A percentile compares a stretch with the other conserved stretches of the same genome.
Conservation (phyloP, 495 filamentous ascomycete species). For the Penicillium cinerascens region DNA sequence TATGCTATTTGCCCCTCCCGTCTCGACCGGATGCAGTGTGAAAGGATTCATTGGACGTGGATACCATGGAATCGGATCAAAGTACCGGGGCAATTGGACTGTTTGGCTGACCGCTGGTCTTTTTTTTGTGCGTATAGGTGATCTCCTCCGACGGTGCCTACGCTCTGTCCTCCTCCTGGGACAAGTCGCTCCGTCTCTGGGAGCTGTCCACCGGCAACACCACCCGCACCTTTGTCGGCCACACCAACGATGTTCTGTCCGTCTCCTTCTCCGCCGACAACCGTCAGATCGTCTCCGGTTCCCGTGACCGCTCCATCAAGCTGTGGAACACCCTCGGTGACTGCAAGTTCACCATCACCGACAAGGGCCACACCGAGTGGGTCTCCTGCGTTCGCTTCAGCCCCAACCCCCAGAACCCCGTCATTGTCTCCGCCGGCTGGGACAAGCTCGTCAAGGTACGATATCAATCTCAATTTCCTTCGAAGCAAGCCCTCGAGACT, state of each 20-base stretch:
- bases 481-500: background rate
- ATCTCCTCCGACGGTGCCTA: conserved; percentile 99
- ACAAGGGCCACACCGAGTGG: conserved; percentile 99
- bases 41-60: conserved; percentile 13
- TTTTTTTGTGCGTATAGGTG: conserved; percentile 60
- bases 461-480: conserved; percentile 17
- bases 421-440: conserved; percentile 98
- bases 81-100: conserved; percentile 5
- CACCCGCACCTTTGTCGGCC: conserved; percentile 96
- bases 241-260: conserved; percentile 99
- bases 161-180: conserved; percentile 97
- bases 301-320: conserved; percentile 98
- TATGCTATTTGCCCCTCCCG: conserved; percentile 47
- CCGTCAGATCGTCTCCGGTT: conserved; percentile 99
- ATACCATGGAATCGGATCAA: conserved; percentile 12
- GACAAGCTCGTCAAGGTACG: conserved; percentile 99
- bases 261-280: conserved; percentile 99
- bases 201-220: conserved; percentile 95
- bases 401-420: conserved; percentile 99
- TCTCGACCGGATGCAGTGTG: conserved; percentile 5
- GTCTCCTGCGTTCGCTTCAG: conserved; percentile 99
- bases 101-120: conserved; percentile 37
- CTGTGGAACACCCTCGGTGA: conserved; percentile 99
- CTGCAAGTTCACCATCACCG: conserved; percentile 99
- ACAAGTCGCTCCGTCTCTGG: conserved; percentile 99